Percentiles rank a stretch among this genome's conserved stretches.
These are phyloP conservation scores for Aspergillus hortae DNA, from an alignment of 2,329 filamentous ascomycete genomes.

Conservation along the genomic window DNA sequence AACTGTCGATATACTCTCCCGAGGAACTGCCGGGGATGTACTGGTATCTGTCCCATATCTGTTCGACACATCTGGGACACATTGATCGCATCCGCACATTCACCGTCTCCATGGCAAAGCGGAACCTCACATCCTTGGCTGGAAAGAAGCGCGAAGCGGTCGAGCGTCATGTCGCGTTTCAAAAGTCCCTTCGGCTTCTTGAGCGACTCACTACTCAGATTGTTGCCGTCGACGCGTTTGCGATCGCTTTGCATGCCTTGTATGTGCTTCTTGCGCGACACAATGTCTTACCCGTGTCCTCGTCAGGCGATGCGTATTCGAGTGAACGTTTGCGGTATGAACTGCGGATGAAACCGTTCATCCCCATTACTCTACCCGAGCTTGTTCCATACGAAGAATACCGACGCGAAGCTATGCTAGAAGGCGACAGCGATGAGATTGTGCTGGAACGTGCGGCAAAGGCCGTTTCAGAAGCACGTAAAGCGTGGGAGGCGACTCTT, in stretches of 20 bases:
- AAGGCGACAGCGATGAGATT: slow-evolving; percentile 40
- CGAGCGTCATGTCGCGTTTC: slow-evolving; percentile 33
- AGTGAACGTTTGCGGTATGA: slow-evolving; percentile 69
- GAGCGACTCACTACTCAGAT: slow-evolving; percentile 63
- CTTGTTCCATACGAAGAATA: slow-evolving; percentile 65
- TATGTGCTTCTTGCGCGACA: slow-evolving; percentile 65
- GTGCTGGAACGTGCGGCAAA: slow-evolving; percentile 39
- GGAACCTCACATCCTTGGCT: slow-evolving; percentile 15
- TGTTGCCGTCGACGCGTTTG: slow-evolving; percentile 56
- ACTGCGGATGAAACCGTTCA: slow-evolving; percentile 81
- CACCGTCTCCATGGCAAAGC: slow-evolving; percentile 39
- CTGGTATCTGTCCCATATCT: slow-evolving; percentile 76
- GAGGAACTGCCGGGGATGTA: slow-evolving; percentile 89
- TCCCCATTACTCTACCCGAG: slow-evolving; percentile 63
- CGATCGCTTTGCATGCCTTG: slow-evolving; percentile 53
- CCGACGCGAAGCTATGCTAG: slow-evolving; percentile 38
- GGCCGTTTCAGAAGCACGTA: slow-evolving; percentile 39
- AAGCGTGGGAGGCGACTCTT: slow-evolving; percentile 42
- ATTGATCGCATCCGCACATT: slow-evolving; percentile 70
- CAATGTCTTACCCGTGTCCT: slow-evolving; percentile 47
- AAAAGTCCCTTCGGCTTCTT: slow-evolving; percentile 48
- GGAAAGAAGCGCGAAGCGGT: slow-evolving; percentile 13
- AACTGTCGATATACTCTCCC: slow-evolving; percentile 81
- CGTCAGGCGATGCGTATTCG: slow-evolving; percentile 57
- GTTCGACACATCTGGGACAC: slow-evolving; percentile 65